These are phyloP conservation scores for Thalia dealbata DNA, from an alignment of 176 grass and related monocot genomes.

Conservation along the genomic window DNA sequence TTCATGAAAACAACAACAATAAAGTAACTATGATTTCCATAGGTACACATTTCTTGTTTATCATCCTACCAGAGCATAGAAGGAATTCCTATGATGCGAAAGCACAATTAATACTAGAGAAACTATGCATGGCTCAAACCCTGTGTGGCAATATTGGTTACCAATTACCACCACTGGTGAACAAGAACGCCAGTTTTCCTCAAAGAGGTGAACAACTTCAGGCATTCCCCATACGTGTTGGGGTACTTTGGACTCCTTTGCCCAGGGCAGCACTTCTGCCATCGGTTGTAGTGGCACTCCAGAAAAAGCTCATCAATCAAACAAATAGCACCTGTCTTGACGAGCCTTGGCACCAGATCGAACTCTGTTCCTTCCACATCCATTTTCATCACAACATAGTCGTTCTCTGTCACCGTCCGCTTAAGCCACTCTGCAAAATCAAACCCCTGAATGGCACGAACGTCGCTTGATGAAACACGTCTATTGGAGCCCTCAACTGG, in stretches of 20 bases:
- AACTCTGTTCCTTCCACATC: constrained; percentile 77
- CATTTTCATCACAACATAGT: constrained; percentile 86
- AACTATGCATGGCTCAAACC: background rate
- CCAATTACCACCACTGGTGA: constrained; percentile 65
- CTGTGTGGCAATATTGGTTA: constrained; percentile 5
- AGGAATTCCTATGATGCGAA: background rate
- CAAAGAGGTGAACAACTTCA: constrained; percentile 40
- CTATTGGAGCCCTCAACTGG: background rate
- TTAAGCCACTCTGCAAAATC: constrained; percentile 55
- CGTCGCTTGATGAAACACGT: constrained; percentile 22
- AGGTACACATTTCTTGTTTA: background rate
- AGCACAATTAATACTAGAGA: constrained; percentile 2
- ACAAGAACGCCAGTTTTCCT: constrained; percentile 48
- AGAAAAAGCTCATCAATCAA: constrained; percentile 66
- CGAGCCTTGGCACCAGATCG: constrained; percentile 41
- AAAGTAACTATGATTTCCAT: background rate
- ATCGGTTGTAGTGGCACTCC: constrained; percentile 83
- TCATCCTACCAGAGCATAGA: background rate
- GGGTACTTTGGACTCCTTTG: constrained; percentile 56
- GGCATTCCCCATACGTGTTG: constrained; percentile 52
- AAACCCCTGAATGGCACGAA: constrained; percentile 40
- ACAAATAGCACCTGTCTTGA: constrained; percentile 47
- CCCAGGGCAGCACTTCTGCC: constrained; percentile 68
- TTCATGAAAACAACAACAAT: background rate
- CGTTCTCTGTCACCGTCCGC: constrained; percentile 33